These are phyloP conservation scores for Jatropha podagrica DNA, from an alignment of 441 rosid genomes.

Conservation along the genomic window DNA sequence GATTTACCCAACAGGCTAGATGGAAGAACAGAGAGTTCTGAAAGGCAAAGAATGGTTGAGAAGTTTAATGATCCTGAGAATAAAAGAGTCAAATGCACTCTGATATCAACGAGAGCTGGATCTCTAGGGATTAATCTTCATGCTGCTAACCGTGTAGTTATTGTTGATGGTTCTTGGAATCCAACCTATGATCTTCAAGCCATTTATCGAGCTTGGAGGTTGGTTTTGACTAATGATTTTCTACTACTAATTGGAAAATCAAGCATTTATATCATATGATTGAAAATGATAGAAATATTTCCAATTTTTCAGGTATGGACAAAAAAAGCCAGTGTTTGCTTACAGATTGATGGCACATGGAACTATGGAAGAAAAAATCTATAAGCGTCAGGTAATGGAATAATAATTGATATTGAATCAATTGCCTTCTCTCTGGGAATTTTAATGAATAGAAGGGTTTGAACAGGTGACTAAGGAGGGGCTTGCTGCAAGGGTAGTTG, in stretches of 20 bases:
- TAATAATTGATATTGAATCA: constrained; percentile 11
- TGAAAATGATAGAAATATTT: constrained; percentile 18
- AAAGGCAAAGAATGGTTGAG: constrained; percentile 95
- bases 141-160: constrained; percentile 98
- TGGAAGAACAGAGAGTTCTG: constrained; percentile 97
- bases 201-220: constrained; percentile 99
- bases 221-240: constrained; percentile 15
- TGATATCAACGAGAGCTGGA: constrained; percentile 98
- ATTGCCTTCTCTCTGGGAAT: constrained; percentile 25
- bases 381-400: constrained; percentile 92
- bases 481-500: constrained; percentile 99
- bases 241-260: not conserved
- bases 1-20: constrained; percentile 63
- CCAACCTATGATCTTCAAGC: constrained; percentile 99
- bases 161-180: constrained; percentile 99
- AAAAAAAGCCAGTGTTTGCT: constrained; percentile 95
- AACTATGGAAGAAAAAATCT: constrained; percentile 98
- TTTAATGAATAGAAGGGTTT: constrained; percentile 31
- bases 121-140: constrained; percentile 97
- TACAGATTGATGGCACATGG: constrained; percentile 97
- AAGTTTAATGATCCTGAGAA: constrained; percentile 86
- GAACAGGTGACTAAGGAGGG: constrained; percentile 97
- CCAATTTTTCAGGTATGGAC: constrained; percentile 76
- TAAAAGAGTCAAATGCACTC: constrained; percentile 86
- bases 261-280: not conserved